Evolutionary conservation across 2,329 filamentous ascomycete species (phyloP).

Genomic region (Leptographium galeiforme): DNA sequence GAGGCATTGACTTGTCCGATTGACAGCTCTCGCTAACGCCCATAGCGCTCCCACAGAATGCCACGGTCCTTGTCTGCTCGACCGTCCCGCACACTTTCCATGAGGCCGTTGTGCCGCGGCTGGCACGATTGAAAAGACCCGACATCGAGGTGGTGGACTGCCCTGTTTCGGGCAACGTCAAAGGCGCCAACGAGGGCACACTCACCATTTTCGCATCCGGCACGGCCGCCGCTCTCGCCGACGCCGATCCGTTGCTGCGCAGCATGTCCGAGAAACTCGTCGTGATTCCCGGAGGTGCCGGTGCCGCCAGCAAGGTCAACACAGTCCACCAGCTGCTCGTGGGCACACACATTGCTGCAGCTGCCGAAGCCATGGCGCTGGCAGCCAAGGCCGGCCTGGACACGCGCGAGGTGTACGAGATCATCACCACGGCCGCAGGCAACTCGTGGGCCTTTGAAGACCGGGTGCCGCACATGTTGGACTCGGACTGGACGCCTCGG

Average conservation of each 20-base stretch:
- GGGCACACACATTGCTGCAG: slow-evolving; percentile 36
- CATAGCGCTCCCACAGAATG: slow-evolving; percentile 36
- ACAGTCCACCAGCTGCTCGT: slow-evolving; percentile 39
- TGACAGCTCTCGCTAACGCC: slow-evolving; percentile 29
- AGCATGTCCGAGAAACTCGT: slow-evolving; percentile 57
- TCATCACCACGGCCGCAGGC: slow-evolving; percentile 17
- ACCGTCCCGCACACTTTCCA: slow-evolving; percentile 58
- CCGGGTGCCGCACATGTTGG: slow-evolving; percentile 37
- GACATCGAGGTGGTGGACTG: slow-evolving; percentile 57
- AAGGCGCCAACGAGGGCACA: not conserved
- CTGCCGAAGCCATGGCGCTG: slow-evolving; percentile 38
- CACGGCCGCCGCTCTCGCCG: slow-evolving; percentile 18
- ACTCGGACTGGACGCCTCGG: slow-evolving; percentile 29
- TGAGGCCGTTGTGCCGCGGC: slow-evolving; percentile 42
- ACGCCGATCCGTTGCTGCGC: slow-evolving; percentile 53
- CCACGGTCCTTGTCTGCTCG: slow-evolving; percentile 52
- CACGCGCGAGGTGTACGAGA: slow-evolving; percentile 18
- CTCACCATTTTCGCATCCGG: slow-evolving; percentile 45
- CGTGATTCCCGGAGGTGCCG: slow-evolving; percentile 33
- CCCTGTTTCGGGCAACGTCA: slow-evolving; percentile 52
- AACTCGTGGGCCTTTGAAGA: slow-evolving; percentile 43
- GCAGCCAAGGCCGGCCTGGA: slow-evolving; percentile 34
- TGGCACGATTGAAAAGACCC: slow-evolving; percentile 39
- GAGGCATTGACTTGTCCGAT: not conserved
- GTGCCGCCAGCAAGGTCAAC: slow-evolving; percentile 39